Conservation (phyloP, 176 grass and related monocot genomes). For the Hordeum marinum region DNA sequence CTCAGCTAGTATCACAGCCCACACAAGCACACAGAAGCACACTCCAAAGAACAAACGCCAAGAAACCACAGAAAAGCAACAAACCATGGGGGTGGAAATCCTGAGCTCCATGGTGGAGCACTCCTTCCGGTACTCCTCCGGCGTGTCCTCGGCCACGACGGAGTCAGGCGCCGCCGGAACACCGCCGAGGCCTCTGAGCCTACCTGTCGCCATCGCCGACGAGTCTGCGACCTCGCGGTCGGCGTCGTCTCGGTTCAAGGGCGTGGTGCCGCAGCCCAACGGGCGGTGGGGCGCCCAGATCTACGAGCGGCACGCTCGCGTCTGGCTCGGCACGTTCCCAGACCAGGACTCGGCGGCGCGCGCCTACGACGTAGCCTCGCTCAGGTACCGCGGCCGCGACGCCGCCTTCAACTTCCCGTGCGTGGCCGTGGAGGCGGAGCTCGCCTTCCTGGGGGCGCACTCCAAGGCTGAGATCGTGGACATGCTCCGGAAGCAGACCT, state of each 20-base stretch:
- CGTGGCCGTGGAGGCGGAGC: constrained; percentile 29
- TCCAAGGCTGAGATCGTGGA: constrained; percentile 88
- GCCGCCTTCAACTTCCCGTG: constrained; percentile 60
- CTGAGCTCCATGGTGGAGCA: constrained; percentile 6
- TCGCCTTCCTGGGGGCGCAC: constrained; percentile 63
- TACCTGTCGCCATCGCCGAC: not conserved
- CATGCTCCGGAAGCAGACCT: constrained; percentile 96
- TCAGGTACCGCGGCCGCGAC: constrained; percentile 79
- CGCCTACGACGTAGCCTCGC: constrained; percentile 87
- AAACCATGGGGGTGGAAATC: constrained; percentile 35
- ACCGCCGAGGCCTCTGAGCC: not conserved
- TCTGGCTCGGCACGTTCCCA: constrained; percentile 92
- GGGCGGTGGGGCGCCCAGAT: constrained; percentile 97
- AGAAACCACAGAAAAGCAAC: constrained; percentile 1
- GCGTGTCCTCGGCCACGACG: constrained; percentile 40
- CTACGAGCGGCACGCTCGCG: constrained; percentile 89
- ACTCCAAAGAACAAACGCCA: not conserved
- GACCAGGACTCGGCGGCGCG: constrained; percentile 50
- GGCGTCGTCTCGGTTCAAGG: constrained; percentile 77
- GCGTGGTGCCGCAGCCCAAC: constrained; percentile 96
- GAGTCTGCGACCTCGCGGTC: constrained; percentile 30
- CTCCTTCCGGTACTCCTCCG: constrained; percentile 10
- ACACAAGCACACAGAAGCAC: not conserved
- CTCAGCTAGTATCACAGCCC: not conserved
- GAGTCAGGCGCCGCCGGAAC: constrained; percentile 8